phyloP scores from a whole-genome alignment of 2,329 filamentous ascomycete species.

The Diaporthe ampelina region DNA sequence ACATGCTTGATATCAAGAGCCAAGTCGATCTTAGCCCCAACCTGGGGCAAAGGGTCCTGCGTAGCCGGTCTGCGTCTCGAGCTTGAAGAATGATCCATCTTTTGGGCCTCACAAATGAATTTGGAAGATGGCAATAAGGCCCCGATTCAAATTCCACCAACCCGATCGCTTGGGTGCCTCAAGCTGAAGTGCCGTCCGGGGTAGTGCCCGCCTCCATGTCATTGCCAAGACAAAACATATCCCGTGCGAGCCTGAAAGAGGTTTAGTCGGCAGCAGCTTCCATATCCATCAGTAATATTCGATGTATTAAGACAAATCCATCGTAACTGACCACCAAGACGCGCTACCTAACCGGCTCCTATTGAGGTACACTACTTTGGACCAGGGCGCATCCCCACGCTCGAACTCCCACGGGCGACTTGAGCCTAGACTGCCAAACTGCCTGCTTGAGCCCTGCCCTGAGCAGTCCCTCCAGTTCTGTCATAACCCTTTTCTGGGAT shows the following conservation, averaged over 20 bases:
- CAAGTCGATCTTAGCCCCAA: slow-evolving; percentile 13
- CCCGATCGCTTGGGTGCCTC: slow-evolving; percentile 16
- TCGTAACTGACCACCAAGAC: slow-evolving; percentile 8
- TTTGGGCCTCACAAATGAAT: slow-evolving; percentile 20
- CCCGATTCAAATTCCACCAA: slow-evolving; percentile 16
- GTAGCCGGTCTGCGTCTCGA: not conserved
- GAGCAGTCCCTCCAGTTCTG: not conserved
- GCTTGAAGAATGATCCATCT: not conserved
- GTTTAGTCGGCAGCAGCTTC: slow-evolving; percentile 7
- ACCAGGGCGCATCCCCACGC: not conserved
- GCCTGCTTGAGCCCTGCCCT: not conserved
- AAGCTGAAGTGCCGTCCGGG: slow-evolving; percentile 27
- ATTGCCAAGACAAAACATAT: slow-evolving; percentile 28
- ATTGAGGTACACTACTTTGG: not conserved
- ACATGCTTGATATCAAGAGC: not conserved
- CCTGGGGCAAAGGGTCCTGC: not conserved
- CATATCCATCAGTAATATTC: slow-evolving; percentile 12
- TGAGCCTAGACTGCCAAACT: not conserved
- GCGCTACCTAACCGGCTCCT: not conserved
- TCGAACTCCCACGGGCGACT: not conserved
- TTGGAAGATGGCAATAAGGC: slow-evolving; percentile 17
- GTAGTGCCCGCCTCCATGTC: slow-evolving; percentile 7
- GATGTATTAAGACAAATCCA: slow-evolving; percentile 19
- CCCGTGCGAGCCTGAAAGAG: slow-evolving; percentile 26
- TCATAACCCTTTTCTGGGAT: not conserved